Evolutionary conservation across 2,329 filamentous ascomycete species (phyloP), one percentile per base, ranked within the genome.

Genomic region (Fusarium sp.): DNA sequence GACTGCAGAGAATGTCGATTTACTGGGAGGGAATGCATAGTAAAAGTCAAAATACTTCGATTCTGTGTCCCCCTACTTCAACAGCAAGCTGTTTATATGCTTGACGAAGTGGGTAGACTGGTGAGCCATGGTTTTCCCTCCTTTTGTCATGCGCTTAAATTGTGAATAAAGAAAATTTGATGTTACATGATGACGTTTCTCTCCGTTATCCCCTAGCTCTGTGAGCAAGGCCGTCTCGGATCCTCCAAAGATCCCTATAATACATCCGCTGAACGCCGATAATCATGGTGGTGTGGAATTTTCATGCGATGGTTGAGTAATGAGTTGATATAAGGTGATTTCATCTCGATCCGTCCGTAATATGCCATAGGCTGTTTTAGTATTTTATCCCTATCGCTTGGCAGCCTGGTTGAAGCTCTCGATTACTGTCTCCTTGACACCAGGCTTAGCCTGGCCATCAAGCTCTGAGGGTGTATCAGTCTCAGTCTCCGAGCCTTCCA

Each of bases 391-490:
- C 78, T 70, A 83, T 64, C 76, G 77, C 75, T 79, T 81, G 26
- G 74, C 76, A 14, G 80, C 72, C 14, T 82, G 72, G 63, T 84
- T 80, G 64, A 85, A 84, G 30, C 81, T 80, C 50, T 85, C 81
- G 3, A 85, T 68, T 26, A 85, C 81, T 30, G 79, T 80, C 53
- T 84, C 83, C 77, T 83, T 84, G 33, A 84, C 72, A 38, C 75
- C 72, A 18, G 75, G 70, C 57, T 75, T 78, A 56, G 58, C 36
- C 61, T 71, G 38, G 16, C 58, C 42, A 39, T 63, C 61, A 36
- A 54, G 48, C 45, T 63, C 67, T 62, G 67, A 54, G 45, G 58
- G 9, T 76, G 70, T 50, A n/a, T 61, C 64, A 35, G 70, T 70
- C 51, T 73, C 60, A 15, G 33, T 30, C 12, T 72, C 70, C 6